Evolutionary conservation across 1,284 basidiomycete species (phyloP), one percentile per base, ranked within the genome.

Genomic region (Ustilago shanxiensis): DNA sequence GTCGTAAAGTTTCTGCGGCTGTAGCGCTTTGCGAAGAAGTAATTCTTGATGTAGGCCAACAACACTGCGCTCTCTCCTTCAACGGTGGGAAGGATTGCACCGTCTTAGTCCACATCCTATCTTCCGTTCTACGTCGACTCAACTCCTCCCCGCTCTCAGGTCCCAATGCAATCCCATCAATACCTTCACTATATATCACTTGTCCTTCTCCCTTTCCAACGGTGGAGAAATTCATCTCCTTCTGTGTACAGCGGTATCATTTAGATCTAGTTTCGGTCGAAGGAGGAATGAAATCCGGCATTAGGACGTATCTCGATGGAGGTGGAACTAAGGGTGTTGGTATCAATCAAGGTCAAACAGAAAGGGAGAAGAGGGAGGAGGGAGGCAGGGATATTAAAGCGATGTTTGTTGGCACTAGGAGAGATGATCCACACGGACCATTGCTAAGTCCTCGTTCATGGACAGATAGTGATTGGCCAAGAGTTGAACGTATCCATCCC

Each of bases 41-140:
- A 1, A 60, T 84, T 18, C n/a, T n/a, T 1, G 80, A 85, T 22
- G 67, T 79, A 20, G 83, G 83, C 16, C 74, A 55, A 24, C 39
- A 61, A 4, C 77, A 77, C 18, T 82, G 80, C 39, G 78, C 83
- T 0, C 67, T 99, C 59, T 97, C 94, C 86, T 99, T 98, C 88
- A 99, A 99, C 80, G 96, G 96, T 14, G 96, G 96, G 50, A 99
- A 99, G 86, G 96, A 99, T 85, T 98, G 66, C 86, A 98, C 95
- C 0, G 95, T 98, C 13, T 90, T 99, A 24, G 89, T 98, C 3
- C 95, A 98, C 86, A 90, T 99, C 39, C 92, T 93, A 57, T 91
- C 92, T 2, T 93, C 91, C 10, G 85, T 86, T 6, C 90, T 90
- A 14, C 87, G 95, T 60, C 66, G 77, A 3, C 37, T 90, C 89